Conservation (phyloP, 805 yeast species). For the Ogataea pini region DNA sequence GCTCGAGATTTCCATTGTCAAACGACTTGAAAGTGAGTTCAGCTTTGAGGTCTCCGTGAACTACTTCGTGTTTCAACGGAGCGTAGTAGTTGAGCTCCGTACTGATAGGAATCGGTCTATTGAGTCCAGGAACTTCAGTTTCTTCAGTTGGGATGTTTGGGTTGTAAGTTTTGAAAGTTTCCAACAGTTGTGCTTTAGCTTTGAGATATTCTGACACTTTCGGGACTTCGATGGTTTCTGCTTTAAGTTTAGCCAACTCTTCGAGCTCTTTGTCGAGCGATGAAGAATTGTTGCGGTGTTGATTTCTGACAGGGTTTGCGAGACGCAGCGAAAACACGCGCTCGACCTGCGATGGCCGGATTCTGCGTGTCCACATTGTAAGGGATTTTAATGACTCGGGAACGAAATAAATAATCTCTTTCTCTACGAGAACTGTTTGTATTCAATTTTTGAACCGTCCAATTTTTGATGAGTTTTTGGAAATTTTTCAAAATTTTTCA, state of each 20-base stretch:
- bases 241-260: conserved; percentile 30
- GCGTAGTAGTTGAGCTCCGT: conserved; percentile 80
- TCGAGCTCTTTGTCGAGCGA: conserved; percentile 29
- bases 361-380: conserved; percentile 4
- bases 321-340: conserved; percentile 3
- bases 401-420: neutral
- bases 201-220: conserved; percentile 17
- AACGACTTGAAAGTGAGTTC: conserved; percentile 71
- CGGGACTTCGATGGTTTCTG: conserved; percentile 17
- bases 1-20: conserved; percentile 67
- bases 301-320: conserved; percentile 1
- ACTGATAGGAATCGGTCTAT: conserved; percentile 75
- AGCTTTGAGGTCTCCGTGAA: conserved; percentile 78
- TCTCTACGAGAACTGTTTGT: neutral
- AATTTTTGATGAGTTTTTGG: conserved; percentile 1
- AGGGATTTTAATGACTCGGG: too few relatives aligned
- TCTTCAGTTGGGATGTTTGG: conserved; percentile 41
- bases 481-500: neutral
- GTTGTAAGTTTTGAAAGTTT: conserved; percentile 34
- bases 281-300: conserved; percentile 2
- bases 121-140: conserved; percentile 34
- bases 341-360: conserved; percentile 4
- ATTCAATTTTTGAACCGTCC: neutral
- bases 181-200: conserved; percentile 27
- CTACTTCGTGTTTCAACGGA: conserved; percentile 67